These are phyloP conservation scores for Chaetomiaceae sp. DNA, from an alignment of 2,329 filamentous ascomycete species.

Conservation along the genomic window DNA sequence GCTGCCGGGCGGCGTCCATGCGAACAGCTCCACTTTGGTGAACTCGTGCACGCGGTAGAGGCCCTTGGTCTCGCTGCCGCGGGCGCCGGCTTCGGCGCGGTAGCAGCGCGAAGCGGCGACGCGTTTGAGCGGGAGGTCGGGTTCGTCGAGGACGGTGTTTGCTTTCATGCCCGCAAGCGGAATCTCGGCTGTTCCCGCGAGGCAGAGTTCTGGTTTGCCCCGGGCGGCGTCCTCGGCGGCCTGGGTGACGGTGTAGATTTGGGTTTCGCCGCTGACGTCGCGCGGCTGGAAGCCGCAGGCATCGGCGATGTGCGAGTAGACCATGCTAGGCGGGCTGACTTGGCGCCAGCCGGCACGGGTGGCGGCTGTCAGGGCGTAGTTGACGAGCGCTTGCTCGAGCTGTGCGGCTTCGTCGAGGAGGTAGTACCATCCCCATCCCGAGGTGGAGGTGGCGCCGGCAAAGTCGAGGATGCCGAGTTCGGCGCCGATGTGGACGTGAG, in stretches of 20 bases:
- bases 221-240: conserved; percentile 55
- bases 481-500: conserved; percentile 81
- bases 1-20: conserved; percentile 67
- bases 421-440: conserved; percentile 98
- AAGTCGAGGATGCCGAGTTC: conserved; percentile 92
- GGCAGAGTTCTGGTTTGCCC: conserved; percentile 64
- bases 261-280: conserved; percentile 85
- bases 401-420: conserved; percentile 85
- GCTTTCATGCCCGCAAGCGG: conserved; percentile 89
- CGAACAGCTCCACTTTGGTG: conserved; percentile 97
- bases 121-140: conserved; percentile 68
- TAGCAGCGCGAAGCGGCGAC: conserved; percentile 91
- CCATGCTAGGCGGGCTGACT: conserved; percentile 80
- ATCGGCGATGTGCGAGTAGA: conserved; percentile 85
- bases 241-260: conserved; percentile 79
- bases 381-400: conserved; percentile 89
- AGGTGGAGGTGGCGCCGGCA: conserved; percentile 69
- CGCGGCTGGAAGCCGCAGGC: conserved; percentile 94
- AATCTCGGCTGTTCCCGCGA: conserved; percentile 91
- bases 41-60: conserved; percentile 98
- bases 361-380: conserved; percentile 75
- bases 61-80: conserved; percentile 87
- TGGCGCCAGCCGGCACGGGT: conserved; percentile 71
- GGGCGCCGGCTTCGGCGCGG: conserved; percentile 86
- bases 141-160: conserved; percentile 59